Percentiles rank a stretch among this genome's conserved stretches.
Evolutionary conservation across 441 rosid species (phyloP).

Genomic region (Macaranga tanarius): DNA sequence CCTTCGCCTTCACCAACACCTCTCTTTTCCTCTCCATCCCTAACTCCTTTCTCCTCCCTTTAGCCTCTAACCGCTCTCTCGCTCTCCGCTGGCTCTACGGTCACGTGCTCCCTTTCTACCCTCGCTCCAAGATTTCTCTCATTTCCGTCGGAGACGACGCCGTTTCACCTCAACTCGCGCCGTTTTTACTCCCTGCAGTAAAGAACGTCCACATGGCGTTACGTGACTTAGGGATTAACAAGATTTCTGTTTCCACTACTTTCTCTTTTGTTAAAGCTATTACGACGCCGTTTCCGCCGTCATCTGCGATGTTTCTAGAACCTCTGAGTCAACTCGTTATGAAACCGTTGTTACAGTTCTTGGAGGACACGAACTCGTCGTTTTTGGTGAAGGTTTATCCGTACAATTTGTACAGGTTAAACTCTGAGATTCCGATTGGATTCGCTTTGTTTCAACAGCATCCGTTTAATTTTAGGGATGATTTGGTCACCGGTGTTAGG

Average conservation of each 20-base stretch:
- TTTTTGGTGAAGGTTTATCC: constrained; percentile 76
- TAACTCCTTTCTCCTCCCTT: constrained; percentile 54
- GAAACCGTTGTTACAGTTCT: constrained; percentile 62
- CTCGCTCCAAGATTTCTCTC: constrained; percentile 64
- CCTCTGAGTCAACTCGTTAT: constrained; percentile 54
- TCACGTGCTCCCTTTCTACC: constrained; percentile 75
- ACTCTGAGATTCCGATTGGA: constrained; percentile 67
- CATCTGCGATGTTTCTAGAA: constrained; percentile 64
- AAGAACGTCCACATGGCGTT: constrained; percentile 54
- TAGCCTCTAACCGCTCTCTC: constrained; percentile 63
- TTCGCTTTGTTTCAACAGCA: constrained; percentile 75
- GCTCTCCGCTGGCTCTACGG: constrained; percentile 66
- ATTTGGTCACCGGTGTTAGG: constrained; percentile 67
- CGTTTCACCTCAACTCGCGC: constrained; percentile 41
- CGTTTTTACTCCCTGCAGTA: constrained; percentile 64
- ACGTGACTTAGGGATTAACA: constrained; percentile 51
- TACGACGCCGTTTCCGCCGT: constrained; percentile 77
- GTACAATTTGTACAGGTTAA: constrained; percentile 63
- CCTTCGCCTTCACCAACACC: constrained; percentile 72
- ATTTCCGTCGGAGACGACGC: constrained; percentile 76
- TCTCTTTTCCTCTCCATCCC: constrained; percentile 76
- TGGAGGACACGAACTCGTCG: constrained; percentile 65
- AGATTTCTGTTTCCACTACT: constrained; percentile 66
- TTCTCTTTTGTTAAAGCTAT: constrained; percentile 71
- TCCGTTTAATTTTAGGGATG: constrained; percentile 75